These are phyloP conservation scores for Beta vulgaris DNA, from an alignment of 148 eudicot species.

Conservation along the genomic window DNA sequence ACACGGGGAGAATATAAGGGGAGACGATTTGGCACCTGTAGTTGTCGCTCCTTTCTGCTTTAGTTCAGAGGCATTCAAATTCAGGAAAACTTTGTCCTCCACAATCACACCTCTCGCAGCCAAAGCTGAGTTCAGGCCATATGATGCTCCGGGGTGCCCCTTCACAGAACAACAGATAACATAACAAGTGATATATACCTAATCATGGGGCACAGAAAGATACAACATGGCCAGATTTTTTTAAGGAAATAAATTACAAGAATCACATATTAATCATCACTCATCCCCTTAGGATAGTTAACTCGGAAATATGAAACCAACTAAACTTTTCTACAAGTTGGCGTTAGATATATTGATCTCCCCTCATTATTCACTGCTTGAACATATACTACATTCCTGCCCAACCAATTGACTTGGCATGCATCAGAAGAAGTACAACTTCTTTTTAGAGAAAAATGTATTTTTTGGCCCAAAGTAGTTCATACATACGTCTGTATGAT, in stretches of 20 bases:
- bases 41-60: slow-evolving; percentile 5
- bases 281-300: not conserved
- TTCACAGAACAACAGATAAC: not conserved
- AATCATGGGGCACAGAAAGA: not conserved
- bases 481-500: too few relatives aligned
- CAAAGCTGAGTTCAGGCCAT: slow-evolving; percentile 12
- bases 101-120: slow-evolving; percentile 14
- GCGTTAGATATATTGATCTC: not conserved
- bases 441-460: too few relatives aligned
- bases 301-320: not conserved
- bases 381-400: not conserved
- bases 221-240: not conserved
- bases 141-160: not conserved
- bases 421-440: too few relatives aligned
- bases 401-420: too few relatives aligned
- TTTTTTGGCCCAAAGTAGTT: too few relatives aligned
- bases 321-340: not conserved
- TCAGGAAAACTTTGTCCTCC: slow-evolving; percentile 4
- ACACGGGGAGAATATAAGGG: not conserved
- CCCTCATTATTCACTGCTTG: not conserved
- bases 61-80: slow-evolving; percentile 5
- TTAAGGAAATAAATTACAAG: not conserved
- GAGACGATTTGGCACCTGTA: not conserved
- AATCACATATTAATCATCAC: too few relatives aligned
- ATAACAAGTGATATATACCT: not conserved